phyloP scores from a whole-genome alignment of 805 yeast genomes.

The Jamesozyma jinghongensis region DNA sequence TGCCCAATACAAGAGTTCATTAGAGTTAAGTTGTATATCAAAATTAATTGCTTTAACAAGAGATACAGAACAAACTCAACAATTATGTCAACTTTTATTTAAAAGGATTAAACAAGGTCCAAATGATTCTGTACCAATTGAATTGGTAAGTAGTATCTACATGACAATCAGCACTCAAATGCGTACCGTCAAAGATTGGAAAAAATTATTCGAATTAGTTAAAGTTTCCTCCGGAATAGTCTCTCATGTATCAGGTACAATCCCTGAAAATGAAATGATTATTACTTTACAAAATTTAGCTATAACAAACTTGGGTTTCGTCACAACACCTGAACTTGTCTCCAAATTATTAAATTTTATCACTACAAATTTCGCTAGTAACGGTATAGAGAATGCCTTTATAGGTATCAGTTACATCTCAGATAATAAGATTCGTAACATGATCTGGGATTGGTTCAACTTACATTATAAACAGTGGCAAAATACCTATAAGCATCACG shows the following conservation, averaged over 20 bases:
- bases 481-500: conserved; percentile 31
- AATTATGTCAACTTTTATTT: conserved; percentile 35
- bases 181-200: conserved; percentile 43
- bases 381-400: conserved; percentile 47
- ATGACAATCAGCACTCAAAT: conserved; percentile 34
- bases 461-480: conserved; percentile 44
- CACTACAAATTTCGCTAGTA: conserved; percentile 42
- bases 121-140: conserved; percentile 41
- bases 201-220: conserved; percentile 45
- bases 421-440: conserved; percentile 7
- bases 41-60: conserved; percentile 18
- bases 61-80: conserved; percentile 12
- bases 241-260: conserved; percentile 19
- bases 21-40: conserved; percentile 34
- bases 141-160: conserved; percentile 38
- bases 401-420: conserved; percentile 41
- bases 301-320: conserved; percentile 40
- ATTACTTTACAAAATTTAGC: conserved; percentile 42
- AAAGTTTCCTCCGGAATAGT: conserved; percentile 42
- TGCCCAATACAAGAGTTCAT: background rate
- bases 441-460: conserved; percentile 40
- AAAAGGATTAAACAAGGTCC: conserved; percentile 48
- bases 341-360: conserved; percentile 50
- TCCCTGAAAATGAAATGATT: conserved; percentile 20
- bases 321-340: conserved; percentile 34